phyloP scores from a whole-genome alignment of 2,329 filamentous ascomycete genomes.

The Aspergillus awamori region DNA sequence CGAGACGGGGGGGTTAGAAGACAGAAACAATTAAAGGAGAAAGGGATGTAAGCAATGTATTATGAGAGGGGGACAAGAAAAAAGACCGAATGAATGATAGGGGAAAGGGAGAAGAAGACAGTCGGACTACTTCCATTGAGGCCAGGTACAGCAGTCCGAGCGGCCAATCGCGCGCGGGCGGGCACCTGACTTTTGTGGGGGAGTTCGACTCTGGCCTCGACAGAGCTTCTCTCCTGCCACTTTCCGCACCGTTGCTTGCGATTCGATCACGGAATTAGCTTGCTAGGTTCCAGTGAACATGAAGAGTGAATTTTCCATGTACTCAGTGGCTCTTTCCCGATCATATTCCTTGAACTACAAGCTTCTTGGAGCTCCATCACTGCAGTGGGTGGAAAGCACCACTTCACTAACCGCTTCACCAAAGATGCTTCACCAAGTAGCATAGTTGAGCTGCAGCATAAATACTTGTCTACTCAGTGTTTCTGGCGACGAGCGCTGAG shows the following conservation, averaged over 20 bases:
- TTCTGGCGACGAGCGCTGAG: no score
- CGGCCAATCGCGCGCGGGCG: constrained; percentile 22
- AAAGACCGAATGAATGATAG: constrained; percentile 7
- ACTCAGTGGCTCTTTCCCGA: neutral
- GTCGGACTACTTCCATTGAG: constrained; percentile 30
- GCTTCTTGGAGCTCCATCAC: neutral
- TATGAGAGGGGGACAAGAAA: constrained; percentile 13
- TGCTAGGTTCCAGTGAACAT: neutral
- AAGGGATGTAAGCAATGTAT: constrained; percentile 16
- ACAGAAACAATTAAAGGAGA: constrained; percentile 9
- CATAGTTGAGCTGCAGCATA: neutral
- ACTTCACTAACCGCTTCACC: neutral
- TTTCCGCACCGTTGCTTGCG: neutral
- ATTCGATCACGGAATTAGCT: neutral
- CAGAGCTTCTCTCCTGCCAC: neutral
- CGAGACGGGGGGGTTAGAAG: constrained; percentile 10
- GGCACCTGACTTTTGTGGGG: constrained; percentile 34
- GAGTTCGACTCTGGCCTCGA: constrained; percentile 11
- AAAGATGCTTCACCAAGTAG: neutral
- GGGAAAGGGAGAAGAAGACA: constrained; percentile 13
- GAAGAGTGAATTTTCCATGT: neutral
- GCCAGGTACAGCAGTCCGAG: constrained; percentile 9
- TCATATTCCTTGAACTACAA: neutral
- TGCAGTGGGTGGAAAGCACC: neutral
- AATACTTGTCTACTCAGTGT: neutral